phyloP scores from a whole-genome alignment of 768 basidiomycete genomes.

The Lentinula sp. region DNA sequence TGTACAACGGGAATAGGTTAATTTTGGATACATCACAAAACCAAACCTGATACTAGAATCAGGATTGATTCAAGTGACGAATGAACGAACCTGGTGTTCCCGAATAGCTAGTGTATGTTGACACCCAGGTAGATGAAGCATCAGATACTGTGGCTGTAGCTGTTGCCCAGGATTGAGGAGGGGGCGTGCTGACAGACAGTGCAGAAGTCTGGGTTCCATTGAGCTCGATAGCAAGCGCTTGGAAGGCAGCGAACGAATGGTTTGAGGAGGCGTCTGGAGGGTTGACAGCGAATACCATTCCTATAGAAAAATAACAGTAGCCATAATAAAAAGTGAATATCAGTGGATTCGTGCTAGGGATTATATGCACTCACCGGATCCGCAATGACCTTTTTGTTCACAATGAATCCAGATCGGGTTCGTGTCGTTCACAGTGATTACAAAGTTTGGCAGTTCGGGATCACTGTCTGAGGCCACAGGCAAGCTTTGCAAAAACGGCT shows the following conservation, averaged over 20 bases:
- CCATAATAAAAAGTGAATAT: background rate
- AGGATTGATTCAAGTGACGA: background rate
- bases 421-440: slow-evolving; percentile 32
- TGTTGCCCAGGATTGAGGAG: slow-evolving; percentile 26
- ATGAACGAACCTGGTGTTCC: slow-evolving; percentile 24
- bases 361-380: slow-evolving; percentile 19
- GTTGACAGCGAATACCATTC: slow-evolving; percentile 69
- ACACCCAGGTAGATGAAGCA: slow-evolving; percentile 23
- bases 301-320: slow-evolving; percentile 14
- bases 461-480: slow-evolving; percentile 34
- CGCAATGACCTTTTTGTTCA: slow-evolving; percentile 47
- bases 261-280: slow-evolving; percentile 31
- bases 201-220: slow-evolving; percentile 21
- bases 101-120: slow-evolving; percentile 34
- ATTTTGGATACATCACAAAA: background rate
- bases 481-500: slow-evolving; percentile 13
- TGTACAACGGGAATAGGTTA: slow-evolving; percentile 2
- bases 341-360: background rate
- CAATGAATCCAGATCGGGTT: slow-evolving; percentile 57
- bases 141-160: slow-evolving; percentile 37
- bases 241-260: slow-evolving; percentile 43
- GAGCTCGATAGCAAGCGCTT: slow-evolving; percentile 36
- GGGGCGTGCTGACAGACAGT: slow-evolving; percentile 14
- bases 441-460: slow-evolving; percentile 28
- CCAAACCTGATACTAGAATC: too few relatives aligned